Evolutionary conservation across 305 asterid genomes (phyloP).

Genomic region (Solanum hybrid): DNA sequence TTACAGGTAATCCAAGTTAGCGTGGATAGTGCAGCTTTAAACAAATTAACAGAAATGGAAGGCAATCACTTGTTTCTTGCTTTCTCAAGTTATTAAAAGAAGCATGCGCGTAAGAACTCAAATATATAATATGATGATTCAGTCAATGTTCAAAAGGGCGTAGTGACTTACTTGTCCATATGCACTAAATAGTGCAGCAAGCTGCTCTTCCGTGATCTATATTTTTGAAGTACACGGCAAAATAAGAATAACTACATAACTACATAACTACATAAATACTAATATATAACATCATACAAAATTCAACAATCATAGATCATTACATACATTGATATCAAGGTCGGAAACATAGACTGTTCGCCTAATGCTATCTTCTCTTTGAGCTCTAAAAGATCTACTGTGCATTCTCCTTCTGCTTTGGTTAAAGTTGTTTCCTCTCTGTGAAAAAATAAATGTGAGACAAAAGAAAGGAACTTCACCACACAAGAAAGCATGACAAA

Average conservation of each 20-base stretch:
- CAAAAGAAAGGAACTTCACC: not conserved
- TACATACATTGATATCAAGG: constrained; percentile 69
- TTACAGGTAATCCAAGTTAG: not conserved
- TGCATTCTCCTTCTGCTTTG: constrained; percentile 57
- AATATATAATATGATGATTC: not conserved
- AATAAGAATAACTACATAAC: not conserved
- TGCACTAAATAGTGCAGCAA: constrained; percentile 75
- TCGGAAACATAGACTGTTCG: constrained; percentile 95
- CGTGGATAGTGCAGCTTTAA: not conserved
- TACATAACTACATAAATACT: not conserved
- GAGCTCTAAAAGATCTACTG: constrained; percentile 72
- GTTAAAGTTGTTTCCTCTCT: constrained; percentile 60
- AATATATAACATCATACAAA: not conserved
- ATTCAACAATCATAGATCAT: not conserved
- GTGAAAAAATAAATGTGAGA: constrained; percentile 13
- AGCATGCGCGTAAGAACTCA: not conserved
- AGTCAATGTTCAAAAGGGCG: not conserved
- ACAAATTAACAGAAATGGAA: not conserved
- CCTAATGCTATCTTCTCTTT: constrained; percentile 87
- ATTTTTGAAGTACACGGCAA: constrained; percentile 2
- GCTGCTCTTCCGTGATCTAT: constrained; percentile 87
- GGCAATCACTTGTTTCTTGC: not conserved
- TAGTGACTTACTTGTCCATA: constrained; percentile 78
- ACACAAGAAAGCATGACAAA: not conserved
- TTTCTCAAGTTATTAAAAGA: not conserved